These are phyloP conservation scores for Parachaetomium inaequale DNA, from an alignment of 495 filamentous ascomycete species.

Conservation along the genomic window DNA sequence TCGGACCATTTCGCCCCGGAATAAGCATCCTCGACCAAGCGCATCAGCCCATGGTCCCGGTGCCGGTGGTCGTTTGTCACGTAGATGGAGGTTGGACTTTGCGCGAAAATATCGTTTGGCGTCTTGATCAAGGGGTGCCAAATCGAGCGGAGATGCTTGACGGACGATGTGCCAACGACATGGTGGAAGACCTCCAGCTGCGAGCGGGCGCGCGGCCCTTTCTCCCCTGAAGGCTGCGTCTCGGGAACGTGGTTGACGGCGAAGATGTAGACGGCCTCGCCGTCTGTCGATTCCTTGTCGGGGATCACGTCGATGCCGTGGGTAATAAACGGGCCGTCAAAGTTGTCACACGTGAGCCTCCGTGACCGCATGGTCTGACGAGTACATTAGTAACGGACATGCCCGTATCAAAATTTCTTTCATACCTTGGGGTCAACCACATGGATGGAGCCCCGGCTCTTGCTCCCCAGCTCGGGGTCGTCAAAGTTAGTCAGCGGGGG, in stretches of 20 bases:
- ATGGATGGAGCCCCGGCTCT: conserved; percentile 47
- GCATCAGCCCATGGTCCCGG: conserved; percentile 41
- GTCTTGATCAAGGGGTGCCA: conserved; percentile 51
- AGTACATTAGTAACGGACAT: neutral
- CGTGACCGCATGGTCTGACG: conserved; percentile 49
- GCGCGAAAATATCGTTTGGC: conserved; percentile 57
- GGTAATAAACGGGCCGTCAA: conserved; percentile 52
- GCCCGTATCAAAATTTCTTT: neutral
- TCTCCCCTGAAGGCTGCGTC: conserved; percentile 17
- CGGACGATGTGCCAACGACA: conserved; percentile 31
- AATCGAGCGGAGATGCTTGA: conserved; percentile 43
- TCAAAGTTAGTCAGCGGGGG: conserved; percentile 47
- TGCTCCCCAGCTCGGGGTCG: conserved; percentile 26
- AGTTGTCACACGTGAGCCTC: conserved; percentile 49
- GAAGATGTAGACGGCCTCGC: conserved; percentile 56
- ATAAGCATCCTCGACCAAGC: conserved; percentile 42
- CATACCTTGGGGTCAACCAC: conserved; percentile 53
- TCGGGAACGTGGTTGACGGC: conserved; percentile 55
- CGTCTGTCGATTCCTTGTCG: conserved; percentile 39
- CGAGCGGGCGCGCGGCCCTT: conserved; percentile 31
- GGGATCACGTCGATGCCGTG: conserved; percentile 59
- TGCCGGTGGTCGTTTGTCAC: conserved; percentile 62
- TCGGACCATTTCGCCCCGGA: conserved; percentile 35
- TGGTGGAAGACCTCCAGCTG: conserved; percentile 61
- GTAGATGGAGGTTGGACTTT: conserved; percentile 48